Evolutionary conservation across 1,284 basidiomycete genomes (phyloP).

Genomic region (Schizopora paradoxa): DNA sequence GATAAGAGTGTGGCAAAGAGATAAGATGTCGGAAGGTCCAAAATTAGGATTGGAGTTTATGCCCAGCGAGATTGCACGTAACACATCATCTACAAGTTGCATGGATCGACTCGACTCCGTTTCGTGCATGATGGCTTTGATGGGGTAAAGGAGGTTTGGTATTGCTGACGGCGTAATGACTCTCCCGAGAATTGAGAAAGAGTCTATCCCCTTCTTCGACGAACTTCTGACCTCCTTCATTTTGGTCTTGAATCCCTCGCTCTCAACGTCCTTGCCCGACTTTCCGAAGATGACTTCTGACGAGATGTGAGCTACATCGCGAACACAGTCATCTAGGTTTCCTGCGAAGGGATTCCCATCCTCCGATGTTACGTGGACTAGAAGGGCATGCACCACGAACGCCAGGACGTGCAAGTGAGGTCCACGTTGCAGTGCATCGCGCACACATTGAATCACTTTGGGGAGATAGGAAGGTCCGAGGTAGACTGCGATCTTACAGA

Average conservation of each 20-base stretch:
- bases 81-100: slow-evolving; percentile 83
- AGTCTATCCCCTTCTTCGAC: slow-evolving; percentile 76
- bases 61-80: slow-evolving; percentile 79
- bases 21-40: slow-evolving; percentile 66
- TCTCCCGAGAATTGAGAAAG: slow-evolving; percentile 77
- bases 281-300: slow-evolving; percentile 94
- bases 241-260: slow-evolving; percentile 92
- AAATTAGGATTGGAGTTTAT: slow-evolving; percentile 82
- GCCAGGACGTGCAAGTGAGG: slow-evolving; percentile 94
- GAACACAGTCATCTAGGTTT: slow-evolving; percentile 73
- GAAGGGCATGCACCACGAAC: slow-evolving; percentile 77
- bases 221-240: slow-evolving; percentile 86
- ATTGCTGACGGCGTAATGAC: slow-evolving; percentile 73
- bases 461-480: slow-evolving; percentile 77
- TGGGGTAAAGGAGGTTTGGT: slow-evolving; percentile 71
- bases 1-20: slow-evolving; percentile 86
- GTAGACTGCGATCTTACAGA: slow-evolving; percentile 76
- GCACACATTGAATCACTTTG: slow-evolving; percentile 74
- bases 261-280: slow-evolving; percentile 84
- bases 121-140: slow-evolving; percentile 83
- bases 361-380: slow-evolving; percentile 72
- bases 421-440: slow-evolving; percentile 80
- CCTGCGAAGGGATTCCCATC: slow-evolving; percentile 50
- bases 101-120: slow-evolving; percentile 82
- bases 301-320: slow-evolving; percentile 75